Evolutionary conservation across 1,139 yeast species (phyloP).

Genomic region (Yamadazyma buinensis): DNA sequence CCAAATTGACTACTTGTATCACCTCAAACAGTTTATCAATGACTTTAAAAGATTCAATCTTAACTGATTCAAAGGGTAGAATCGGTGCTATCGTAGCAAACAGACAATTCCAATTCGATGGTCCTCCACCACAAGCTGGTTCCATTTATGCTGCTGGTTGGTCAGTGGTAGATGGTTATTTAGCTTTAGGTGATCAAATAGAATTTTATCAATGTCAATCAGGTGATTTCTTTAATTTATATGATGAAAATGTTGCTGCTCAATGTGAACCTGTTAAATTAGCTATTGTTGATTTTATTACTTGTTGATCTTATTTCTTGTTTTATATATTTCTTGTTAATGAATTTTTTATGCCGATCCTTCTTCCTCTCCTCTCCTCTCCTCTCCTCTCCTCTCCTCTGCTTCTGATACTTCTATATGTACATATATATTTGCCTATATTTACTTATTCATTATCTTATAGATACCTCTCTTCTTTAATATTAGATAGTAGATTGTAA

Average conservation of each 20-base stretch:
- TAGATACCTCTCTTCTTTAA: too few relatives aligned
- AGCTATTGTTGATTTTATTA: conserved; percentile 58
- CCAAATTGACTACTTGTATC: conserved; percentile 47
- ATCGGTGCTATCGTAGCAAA: conserved; percentile 80
- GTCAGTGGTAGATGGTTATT: conserved; percentile 66
- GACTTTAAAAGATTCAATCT: conserved; percentile 48
- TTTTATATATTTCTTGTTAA: not conserved
- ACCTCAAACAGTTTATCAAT: conserved; percentile 51
- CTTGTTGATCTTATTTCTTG: conserved; percentile 43
- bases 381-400: not conserved
- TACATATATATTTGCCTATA: not conserved
- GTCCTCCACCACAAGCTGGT: conserved; percentile 92
- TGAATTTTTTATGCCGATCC: not conserved
- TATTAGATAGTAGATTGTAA: too few relatives aligned
- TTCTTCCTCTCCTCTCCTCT: not conserved
- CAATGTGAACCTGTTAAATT: conserved; percentile 68
- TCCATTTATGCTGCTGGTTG: conserved; percentile 84
- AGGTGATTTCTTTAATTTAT: conserved; percentile 79
- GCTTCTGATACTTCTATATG: not conserved
- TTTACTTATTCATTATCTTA: too few relatives aligned
- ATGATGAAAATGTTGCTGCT: conserved; percentile 61
- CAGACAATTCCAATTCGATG: conserved; percentile 87
- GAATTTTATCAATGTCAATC: conserved; percentile 77
- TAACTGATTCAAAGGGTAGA: conserved; percentile 65
- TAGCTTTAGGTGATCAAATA: conserved; percentile 64